Conservation (phyloP, 257 asterid genomes). For the Prunella vulgaris region DNA sequence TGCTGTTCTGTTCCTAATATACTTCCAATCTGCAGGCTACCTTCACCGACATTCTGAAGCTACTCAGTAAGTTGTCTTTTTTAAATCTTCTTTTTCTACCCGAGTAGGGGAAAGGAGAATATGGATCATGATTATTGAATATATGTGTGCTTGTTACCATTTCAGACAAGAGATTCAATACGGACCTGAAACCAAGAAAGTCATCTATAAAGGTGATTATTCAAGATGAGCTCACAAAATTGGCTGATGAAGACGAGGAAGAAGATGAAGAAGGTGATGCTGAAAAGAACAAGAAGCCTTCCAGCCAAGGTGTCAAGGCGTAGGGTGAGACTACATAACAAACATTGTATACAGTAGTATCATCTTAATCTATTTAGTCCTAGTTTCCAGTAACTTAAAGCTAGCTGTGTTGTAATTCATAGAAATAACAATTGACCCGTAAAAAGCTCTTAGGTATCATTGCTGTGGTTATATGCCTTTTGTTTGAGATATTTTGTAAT, state of each 20-base stretch:
- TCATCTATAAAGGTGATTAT: slow-evolving; percentile 56
- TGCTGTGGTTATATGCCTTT: neutral
- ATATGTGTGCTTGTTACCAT: neutral
- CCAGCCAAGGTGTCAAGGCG: slow-evolving; percentile 45
- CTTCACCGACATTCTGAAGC: slow-evolving; percentile 88
- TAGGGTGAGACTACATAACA: slow-evolving; percentile 17
- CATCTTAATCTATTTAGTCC: neutral
- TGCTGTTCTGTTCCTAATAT: neutral
- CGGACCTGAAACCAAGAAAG: slow-evolving; percentile 53
- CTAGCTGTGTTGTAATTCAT: slow-evolving; percentile 17
- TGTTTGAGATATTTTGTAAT: neutral
- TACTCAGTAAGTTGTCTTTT: slow-evolving; percentile 51
- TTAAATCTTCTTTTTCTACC: neutral
- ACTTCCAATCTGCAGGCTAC: slow-evolving; percentile 65
- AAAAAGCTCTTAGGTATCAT: neutral
- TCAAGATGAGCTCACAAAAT: slow-evolving; percentile 84
- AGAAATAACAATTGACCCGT: neutral
- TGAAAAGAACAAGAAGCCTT: slow-evolving; percentile 33
- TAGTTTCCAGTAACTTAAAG: neutral
- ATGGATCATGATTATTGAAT: neutral
- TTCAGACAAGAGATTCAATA: slow-evolving; percentile 55
- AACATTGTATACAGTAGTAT: slow-evolving; percentile 9
- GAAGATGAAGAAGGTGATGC: slow-evolving; percentile 51
- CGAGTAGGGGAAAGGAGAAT: neutral
- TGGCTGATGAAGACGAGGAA: slow-evolving; percentile 71